These are phyloP conservation scores for Candida boidinii DNA, from an alignment of 805 yeast species.

Conservation along the genomic window DNA sequence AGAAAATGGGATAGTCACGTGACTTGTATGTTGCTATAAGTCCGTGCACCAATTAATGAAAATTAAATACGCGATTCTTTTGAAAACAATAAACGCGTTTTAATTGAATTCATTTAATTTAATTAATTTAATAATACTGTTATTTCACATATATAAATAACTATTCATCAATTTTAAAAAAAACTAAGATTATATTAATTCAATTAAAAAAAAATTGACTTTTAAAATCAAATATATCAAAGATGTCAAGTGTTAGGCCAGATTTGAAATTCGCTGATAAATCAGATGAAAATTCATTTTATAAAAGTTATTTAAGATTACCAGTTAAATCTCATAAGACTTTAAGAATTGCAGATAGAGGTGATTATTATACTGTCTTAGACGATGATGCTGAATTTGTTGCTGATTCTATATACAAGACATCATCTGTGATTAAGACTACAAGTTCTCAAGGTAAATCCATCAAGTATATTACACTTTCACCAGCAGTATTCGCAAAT, in stretches of 20 bases:
- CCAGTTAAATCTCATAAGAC: slow-evolving; percentile 41
- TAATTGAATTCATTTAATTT: too few species aligned
- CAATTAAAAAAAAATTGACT: too few species aligned
- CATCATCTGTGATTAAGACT: slow-evolving; percentile 68
- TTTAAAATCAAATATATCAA: not conserved
- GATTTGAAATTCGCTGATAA: slow-evolving; percentile 50
- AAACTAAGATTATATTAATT: too few species aligned
- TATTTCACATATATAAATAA: too few species aligned
- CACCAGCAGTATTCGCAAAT: slow-evolving; percentile 62
- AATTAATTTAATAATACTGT: too few species aligned
- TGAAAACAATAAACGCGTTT: too few species aligned
- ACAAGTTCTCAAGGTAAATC: slow-evolving; percentile 30
- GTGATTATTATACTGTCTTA: slow-evolving; percentile 71
- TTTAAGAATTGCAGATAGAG: slow-evolving; percentile 70
- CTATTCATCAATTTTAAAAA: too few species aligned
- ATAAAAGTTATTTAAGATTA: slow-evolving; percentile 37
- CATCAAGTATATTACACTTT: slow-evolving; percentile 59
- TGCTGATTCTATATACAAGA: slow-evolving; percentile 78
- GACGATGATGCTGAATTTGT: slow-evolving; percentile 71
- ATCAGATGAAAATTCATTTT: slow-evolving; percentile 37
- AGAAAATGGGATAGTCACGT: too few species aligned
- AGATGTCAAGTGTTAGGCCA: slow-evolving; percentile 32
- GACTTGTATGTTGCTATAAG: too few species aligned
- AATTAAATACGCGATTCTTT: too few species aligned
- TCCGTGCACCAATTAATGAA: too few species aligned